Conservation (phyloP, 345 rosid genomes). For the Viola odorata region DNA sequence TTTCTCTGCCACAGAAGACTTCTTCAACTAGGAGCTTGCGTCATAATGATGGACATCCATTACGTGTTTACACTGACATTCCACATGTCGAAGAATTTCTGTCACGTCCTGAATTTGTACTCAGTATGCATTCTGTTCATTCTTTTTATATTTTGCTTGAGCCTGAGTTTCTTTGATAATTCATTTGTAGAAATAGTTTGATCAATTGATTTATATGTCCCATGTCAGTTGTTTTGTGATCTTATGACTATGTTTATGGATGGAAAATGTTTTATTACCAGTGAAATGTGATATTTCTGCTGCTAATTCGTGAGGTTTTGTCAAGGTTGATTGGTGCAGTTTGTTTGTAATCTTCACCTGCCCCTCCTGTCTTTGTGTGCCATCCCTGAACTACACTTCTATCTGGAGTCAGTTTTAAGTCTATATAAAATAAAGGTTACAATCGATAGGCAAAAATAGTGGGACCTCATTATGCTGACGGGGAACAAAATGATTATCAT, state of each 20-base stretch:
- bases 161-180: neutral
- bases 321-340: neutral
- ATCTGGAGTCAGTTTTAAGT: neutral
- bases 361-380: neutral
- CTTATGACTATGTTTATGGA: neutral
- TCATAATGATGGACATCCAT: constrained; percentile 40
- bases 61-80: constrained; percentile 74
- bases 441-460: neutral
- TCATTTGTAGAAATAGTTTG: neutral
- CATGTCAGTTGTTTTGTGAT: neutral
- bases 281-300: neutral
- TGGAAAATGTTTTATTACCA: neutral
- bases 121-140: constrained; percentile 49
- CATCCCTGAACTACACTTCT: neutral
- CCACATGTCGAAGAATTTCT: constrained; percentile 84
- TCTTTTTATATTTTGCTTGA: neutral
- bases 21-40: constrained; percentile 33
- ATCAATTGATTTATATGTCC: neutral
- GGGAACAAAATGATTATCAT: neutral
- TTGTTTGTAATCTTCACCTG: neutral
- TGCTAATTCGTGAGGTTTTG: neutral
- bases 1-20: constrained; percentile 28
- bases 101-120: constrained; percentile 70
- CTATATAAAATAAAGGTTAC: neutral
- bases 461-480: neutral